Percentiles rank a stretch among this genome's conserved stretches.
phyloP scores from a whole-genome alignment of 768 basidiomycete species.

The Amanita molliuscula region DNA sequence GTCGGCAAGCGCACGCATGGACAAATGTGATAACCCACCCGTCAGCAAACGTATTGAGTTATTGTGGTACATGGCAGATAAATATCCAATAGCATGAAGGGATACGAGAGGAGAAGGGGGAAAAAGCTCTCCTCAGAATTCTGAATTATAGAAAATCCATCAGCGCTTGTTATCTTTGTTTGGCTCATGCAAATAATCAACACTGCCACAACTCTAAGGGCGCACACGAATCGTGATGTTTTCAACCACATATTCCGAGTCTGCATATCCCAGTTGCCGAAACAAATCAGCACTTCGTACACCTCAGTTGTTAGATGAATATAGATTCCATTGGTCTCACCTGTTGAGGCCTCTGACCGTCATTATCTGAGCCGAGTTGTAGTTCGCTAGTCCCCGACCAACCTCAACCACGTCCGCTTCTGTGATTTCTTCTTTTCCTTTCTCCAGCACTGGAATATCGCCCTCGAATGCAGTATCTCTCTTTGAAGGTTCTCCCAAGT shows the following conservation, averaged over 20 bases:
- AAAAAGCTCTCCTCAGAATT: background rate
- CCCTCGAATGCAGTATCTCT: conserved; percentile 13
- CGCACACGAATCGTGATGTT: conserved; percentile 74
- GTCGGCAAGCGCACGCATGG: conserved; percentile 6
- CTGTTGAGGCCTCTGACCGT: conserved; percentile 87
- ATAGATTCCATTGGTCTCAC: conserved; percentile 30
- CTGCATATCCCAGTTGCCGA: conserved; percentile 81
- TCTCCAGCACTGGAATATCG: conserved; percentile 16
- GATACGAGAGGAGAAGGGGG: conserved; percentile 7
- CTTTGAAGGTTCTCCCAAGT: background rate
- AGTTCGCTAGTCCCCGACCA: conserved; percentile 90
- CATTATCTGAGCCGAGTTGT: conserved; percentile 87
- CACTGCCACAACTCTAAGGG: conserved; percentile 41
- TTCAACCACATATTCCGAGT: conserved; percentile 96
- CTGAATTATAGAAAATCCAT: conserved; percentile 5
- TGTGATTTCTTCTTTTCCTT: conserved; percentile 22
- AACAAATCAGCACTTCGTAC: conserved; percentile 63
- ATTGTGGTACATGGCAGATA: conserved; percentile 60
- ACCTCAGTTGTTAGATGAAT: conserved; percentile 7
- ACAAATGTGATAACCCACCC: conserved; percentile 32
- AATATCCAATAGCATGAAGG: conserved; percentile 25
- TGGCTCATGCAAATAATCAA: conserved; percentile 26
- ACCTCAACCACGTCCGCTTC: conserved; percentile 75
- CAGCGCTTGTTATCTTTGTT: conserved; percentile 21
- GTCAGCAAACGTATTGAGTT: conserved; percentile 71